These are phyloP conservation scores for Yamadazyma atlantica DNA, from an alignment of 1,139 yeast genomes.

Conservation along the genomic window DNA sequence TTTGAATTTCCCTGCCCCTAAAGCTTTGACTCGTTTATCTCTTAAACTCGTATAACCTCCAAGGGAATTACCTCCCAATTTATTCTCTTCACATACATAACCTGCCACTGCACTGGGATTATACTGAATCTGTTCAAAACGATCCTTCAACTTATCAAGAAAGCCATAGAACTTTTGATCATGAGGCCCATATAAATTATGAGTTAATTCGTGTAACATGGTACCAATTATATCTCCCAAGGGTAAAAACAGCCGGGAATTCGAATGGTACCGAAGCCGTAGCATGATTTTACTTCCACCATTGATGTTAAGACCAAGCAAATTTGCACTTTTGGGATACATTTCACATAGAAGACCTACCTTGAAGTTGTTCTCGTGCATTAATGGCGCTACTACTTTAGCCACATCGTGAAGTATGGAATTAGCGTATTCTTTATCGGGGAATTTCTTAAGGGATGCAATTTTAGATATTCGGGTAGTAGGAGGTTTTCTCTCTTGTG, in stretches of 20 bases:
- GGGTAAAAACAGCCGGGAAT: constrained; percentile 60
- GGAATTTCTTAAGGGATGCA: constrained; percentile 56
- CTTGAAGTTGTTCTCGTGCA: constrained; percentile 63
- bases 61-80: constrained; percentile 40
- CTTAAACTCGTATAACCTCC: constrained; percentile 27
- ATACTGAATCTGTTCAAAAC: constrained; percentile 56
- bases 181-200: constrained; percentile 79
- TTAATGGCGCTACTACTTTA: constrained; percentile 67
- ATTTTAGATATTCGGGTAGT: constrained; percentile 50
- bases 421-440: constrained; percentile 56
- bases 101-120: constrained; percentile 17
- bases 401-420: constrained; percentile 62
- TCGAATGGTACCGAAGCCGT: constrained; percentile 61
- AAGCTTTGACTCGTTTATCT: constrained; percentile 37
- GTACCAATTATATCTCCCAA: constrained; percentile 74
- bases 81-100: constrained; percentile 52
- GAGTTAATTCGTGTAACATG: constrained; percentile 85
- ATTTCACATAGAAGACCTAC: constrained; percentile 78
- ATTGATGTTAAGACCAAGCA: constrained; percentile 86
- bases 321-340: constrained; percentile 66
- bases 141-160: constrained; percentile 58
- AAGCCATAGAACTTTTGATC: constrained; percentile 66
- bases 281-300: constrained; percentile 74
- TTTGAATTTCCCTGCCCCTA: constrained; percentile 38
- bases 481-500: constrained; percentile 32